phyloP scores from a whole-genome alignment of 306 rosid genomes.

The Adenanthera pavonina region DNA sequence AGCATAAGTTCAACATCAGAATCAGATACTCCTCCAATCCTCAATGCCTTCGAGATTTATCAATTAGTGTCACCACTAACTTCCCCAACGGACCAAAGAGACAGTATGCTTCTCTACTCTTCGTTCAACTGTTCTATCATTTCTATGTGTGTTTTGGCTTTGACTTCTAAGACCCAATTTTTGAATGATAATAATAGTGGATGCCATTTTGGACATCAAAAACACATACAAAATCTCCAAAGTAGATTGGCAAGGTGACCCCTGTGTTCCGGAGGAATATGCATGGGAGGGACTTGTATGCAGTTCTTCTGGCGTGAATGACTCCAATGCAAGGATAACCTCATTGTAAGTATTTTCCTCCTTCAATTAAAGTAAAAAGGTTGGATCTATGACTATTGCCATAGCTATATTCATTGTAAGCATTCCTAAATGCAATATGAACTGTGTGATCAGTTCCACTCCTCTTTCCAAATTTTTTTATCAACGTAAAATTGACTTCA shows the following conservation, averaged over 20 bases:
- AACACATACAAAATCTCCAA: not conserved
- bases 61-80: not conserved
- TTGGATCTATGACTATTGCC: no score
- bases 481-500: no score
- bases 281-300: not conserved
- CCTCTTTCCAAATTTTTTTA: no score
- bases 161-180: not conserved
- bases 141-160: not conserved
- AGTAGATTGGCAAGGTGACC: not conserved
- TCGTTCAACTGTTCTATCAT: not conserved
- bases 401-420: no score
- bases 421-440: no score
- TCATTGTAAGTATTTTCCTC: not conserved
- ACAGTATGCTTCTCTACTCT: not conserved
- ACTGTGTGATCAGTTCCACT: no score
- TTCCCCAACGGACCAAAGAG: not conserved
- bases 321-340: not conserved
- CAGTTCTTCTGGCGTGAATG: not conserved
- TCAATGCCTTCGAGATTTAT: not conserved
- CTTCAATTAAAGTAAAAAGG: not conserved
- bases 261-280: not conserved
- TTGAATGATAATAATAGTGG: not conserved
- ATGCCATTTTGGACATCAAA: not conserved
- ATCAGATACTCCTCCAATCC: not conserved
- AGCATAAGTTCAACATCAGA: not conserved